These are phyloP conservation scores for Bombardia bombarda DNA, from an alignment of 495 filamentous ascomycete species.

Conservation along the genomic window DNA sequence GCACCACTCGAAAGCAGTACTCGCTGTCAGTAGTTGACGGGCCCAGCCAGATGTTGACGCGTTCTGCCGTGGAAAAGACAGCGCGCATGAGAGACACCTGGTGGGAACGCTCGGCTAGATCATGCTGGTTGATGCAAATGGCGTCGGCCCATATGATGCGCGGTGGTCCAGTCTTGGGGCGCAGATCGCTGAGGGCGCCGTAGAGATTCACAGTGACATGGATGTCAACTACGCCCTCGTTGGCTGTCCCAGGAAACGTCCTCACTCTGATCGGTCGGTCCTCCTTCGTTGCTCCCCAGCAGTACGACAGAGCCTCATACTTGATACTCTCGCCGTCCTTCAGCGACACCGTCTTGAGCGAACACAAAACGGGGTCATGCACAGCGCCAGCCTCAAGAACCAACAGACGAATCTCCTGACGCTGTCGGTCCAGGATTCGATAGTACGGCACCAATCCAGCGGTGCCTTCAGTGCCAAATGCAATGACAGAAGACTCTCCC, in stretches of 20 bases:
- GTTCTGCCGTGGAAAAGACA: slow-evolving; percentile 4
- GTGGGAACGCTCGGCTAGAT: slow-evolving; percentile 2
- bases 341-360: too few species aligned
- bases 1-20: too few species aligned
- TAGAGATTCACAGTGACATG: slow-evolving; percentile 2
- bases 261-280: not conserved
- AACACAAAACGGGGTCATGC: too few species aligned
- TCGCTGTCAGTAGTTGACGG: too few species aligned
- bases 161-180: not conserved
- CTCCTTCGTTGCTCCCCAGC: not conserved
- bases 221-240: too few species aligned
- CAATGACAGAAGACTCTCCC: too few species aligned
- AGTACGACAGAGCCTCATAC: not conserved
- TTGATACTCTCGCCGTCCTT: too few species aligned
- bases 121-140: slow-evolving; percentile 13
- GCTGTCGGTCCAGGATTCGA: too few species aligned
- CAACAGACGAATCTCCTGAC: too few species aligned
- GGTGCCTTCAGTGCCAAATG: too few species aligned
- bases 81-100: slow-evolving; percentile 13
- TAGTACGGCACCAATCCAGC: too few species aligned
- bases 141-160: slow-evolving; percentile 14
- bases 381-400: too few species aligned
- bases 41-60: slow-evolving; percentile 15
- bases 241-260: not conserved
- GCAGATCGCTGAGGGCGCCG: slow-evolving; percentile 4